A percentile compares a stretch with the other conserved stretches of the same genome.
phyloP scores from a whole-genome alignment of 495 filamentous ascomycete genomes.

The Rhypophila decipiens region DNA sequence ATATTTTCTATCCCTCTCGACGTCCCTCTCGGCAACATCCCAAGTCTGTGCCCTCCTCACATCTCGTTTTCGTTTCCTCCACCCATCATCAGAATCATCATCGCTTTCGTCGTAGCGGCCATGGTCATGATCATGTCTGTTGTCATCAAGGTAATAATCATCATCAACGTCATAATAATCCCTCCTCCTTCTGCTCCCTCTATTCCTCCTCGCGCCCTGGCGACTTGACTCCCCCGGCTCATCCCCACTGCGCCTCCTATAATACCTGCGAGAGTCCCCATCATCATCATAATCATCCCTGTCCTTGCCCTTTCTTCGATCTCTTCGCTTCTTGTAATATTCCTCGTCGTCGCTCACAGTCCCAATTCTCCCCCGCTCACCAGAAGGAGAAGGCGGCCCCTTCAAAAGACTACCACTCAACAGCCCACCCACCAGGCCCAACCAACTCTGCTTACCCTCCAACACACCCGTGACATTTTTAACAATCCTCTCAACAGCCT shows the following conservation, averaged over 20 bases:
- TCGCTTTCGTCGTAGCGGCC: conserved; percentile 9
- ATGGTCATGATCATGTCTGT: conserved; percentile 12
- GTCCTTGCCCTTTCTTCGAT: not conserved
- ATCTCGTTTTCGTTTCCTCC: too few relatives aligned
- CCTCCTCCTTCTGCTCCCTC: not conserved
- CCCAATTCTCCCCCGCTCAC: not conserved
- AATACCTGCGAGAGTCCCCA: not conserved
- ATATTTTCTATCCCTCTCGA: not conserved
- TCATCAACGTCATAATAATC: conserved; percentile 1
- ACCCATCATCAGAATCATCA: not conserved
- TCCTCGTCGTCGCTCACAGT: conserved; percentile 1
- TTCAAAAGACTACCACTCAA: conserved; percentile 21
- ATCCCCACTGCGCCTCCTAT: not conserved
- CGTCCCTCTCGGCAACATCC: too few relatives aligned
- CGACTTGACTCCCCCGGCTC: conserved; percentile 1
- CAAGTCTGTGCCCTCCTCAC: too few relatives aligned
- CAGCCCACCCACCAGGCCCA: conserved; percentile 21
- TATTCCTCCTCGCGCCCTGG: not conserved
- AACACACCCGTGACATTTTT: conserved; percentile 27
- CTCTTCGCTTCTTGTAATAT: conserved; percentile 1
- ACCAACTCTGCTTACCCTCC: conserved; percentile 22
- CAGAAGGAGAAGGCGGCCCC: conserved; percentile 1
- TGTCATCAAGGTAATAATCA: conserved; percentile 10
- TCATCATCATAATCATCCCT: not conserved
- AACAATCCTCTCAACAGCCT: conserved; percentile 26